A percentile compares a stretch with the other conserved stretches of the same genome.
phyloP scores from a whole-genome alignment of 148 eudicot genomes.

The Amaranthus cruentus region DNA sequence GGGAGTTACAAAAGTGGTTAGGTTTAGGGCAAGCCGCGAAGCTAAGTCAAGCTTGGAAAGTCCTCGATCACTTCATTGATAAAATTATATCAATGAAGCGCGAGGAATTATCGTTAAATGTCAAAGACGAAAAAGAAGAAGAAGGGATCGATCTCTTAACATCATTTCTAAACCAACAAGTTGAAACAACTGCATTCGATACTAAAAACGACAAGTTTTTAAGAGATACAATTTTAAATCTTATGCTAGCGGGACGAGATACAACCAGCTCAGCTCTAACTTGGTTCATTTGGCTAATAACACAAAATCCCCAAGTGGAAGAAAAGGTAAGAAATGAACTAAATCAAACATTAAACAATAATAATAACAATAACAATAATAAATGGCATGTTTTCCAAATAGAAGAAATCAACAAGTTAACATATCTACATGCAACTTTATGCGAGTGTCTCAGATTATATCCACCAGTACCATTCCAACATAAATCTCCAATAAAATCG shows the following conservation, averaged over 20 bases:
- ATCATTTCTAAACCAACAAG: slow-evolving; percentile 19
- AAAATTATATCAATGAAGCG: slow-evolving; percentile 25
- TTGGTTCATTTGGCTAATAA: slow-evolving; percentile 39
- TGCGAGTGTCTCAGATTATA: slow-evolving; percentile 37
- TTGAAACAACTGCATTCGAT: slow-evolving; percentile 13
- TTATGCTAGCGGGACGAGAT: slow-evolving; percentile 55
- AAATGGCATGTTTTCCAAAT: slow-evolving; percentile 28
- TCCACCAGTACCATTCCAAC: slow-evolving; percentile 45
- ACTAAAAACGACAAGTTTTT: slow-evolving; percentile 36
- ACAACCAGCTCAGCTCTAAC: slow-evolving; percentile 45
- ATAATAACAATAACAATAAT: slow-evolving; percentile 12
- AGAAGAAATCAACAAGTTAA: slow-evolving; percentile 28
- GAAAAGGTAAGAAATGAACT: slow-evolving; percentile 30
- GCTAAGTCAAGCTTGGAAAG: slow-evolving; percentile 29
- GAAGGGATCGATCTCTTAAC: slow-evolving; percentile 29
- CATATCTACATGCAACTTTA: slow-evolving; percentile 36
- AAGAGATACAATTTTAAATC: slow-evolving; percentile 47
- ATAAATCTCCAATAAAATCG: slow-evolving; percentile 33
- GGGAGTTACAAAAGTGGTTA: slow-evolving; percentile 23
- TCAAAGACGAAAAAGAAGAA: neutral
- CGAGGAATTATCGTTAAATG: neutral
- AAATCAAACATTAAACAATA: neutral
- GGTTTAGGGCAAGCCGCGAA: slow-evolving; percentile 24
- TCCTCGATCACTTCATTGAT: slow-evolving; percentile 30
- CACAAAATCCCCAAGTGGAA: slow-evolving; percentile 36